Evolutionary conservation across 768 basidiomycete species (phyloP), one percentile per base, ranked within the genome.

Genomic region (Arthromyces matolae): DNA sequence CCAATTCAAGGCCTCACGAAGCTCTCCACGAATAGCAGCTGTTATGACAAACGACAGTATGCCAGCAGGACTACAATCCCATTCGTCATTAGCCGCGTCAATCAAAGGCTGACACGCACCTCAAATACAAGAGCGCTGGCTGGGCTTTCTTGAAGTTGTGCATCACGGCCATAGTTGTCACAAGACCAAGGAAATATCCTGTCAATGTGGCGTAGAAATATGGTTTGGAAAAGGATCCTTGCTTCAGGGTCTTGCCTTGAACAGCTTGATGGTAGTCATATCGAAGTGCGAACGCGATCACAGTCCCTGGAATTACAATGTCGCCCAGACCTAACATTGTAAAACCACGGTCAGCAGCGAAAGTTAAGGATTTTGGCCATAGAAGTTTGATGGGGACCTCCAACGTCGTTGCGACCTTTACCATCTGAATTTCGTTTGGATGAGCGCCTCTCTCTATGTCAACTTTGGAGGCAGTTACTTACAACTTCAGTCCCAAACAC

Each of bases 291-390:
- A 93, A 77, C 14, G 90, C 84, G 42, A 96, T 71, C 66, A 97
- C 89, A 28, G 77, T 72, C 19, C 78, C 77, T 12, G 78, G 78
- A 7, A 78, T 67, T n/a, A 80, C 75, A 33, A 95, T 81, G 63
- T 96, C 94, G 20, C 94, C 94, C 1, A 98, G 72, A 2, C 95
- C 95, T 24, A 98, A 83, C 84, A 97, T 86, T 24, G 91, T 86
- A 62, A 80, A 88, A 4, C 90, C 91, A 23, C 74, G 64, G 4
- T 64, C 72, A 5, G 66, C 61, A 4, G 72, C 65, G 55, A 84
- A 74, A 1, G 40, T 45, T 18, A 81, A 51, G 1, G 84, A 83
- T 60, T 89, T 91, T 0, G 90, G 84, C 83, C 86, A 92, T 29
- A 94, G 72, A 25, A 98, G 75, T 68, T 96, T 97, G 70, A 98